Percentiles rank a stretch among this genome's conserved stretches.
phyloP scores from a whole-genome alignment of 148 eudicot genomes.

The Rhododendron henanense region DNA sequence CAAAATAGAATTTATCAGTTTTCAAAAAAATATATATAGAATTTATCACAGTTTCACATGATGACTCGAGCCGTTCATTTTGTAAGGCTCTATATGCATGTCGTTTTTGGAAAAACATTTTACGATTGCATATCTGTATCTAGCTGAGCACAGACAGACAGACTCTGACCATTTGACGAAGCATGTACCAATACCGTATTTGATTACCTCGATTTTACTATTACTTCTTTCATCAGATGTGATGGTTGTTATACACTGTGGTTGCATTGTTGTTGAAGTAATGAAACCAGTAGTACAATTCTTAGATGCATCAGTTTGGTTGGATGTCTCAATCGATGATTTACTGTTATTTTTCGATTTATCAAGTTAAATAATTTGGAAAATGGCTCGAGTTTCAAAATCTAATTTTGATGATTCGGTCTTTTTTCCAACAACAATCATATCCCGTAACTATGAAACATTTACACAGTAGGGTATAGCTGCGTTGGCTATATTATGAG shows the following conservation, averaged over 20 bases:
- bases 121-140: background rate
- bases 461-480: no score
- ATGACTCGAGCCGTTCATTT: background rate
- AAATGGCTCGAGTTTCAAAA: background rate
- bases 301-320: background rate
- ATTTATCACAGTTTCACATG: background rate
- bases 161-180: background rate
- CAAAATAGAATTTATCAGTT: background rate
- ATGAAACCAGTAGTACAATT: background rate
- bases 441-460: no score
- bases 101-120: no score
- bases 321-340: background rate
- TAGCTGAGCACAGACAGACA: background rate
- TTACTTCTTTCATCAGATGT: background rate
- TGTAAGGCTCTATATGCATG: background rate
- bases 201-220: background rate
- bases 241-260: background rate
- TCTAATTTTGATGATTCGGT: no score
- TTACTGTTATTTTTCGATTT: background rate
- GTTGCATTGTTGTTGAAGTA: background rate
- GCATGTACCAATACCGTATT: background rate
- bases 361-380: background rate
- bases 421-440: no score
- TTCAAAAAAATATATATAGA: background rate
- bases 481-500: no score